These are phyloP conservation scores for Camptophora hylomeconis DNA, from an alignment of 2,329 filamentous ascomycete species.

Conservation along the genomic window DNA sequence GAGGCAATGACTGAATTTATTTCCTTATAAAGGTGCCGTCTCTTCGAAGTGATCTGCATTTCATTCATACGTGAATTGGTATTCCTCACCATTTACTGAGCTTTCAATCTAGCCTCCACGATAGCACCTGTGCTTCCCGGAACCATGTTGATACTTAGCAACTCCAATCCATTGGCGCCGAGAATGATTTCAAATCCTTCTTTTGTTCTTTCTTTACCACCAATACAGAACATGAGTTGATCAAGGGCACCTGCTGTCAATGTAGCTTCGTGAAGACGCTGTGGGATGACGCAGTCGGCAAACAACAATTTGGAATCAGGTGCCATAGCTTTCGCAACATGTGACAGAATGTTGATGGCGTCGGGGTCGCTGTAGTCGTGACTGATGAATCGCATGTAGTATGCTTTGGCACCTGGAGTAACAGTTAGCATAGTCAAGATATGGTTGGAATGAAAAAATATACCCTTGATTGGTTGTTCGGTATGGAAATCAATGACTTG, in stretches of 20 bases:
- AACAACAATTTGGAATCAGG: conserved; percentile 16
- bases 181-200: conserved; percentile 17
- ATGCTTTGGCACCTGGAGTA: conserved; percentile 19
- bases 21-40: no score
- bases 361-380: conserved; percentile 19
- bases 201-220: conserved; percentile 18
- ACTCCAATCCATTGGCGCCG: conserved; percentile 14
- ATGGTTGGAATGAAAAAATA: no score
- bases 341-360: conserved; percentile 16
- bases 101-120: conserved; percentile 17
- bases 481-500: conserved; percentile 14
- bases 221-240: conserved; percentile 18
- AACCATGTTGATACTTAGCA: conserved; percentile 15
- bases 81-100: no score
- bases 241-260: conserved; percentile 18
- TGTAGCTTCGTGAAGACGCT: conserved; percentile 9
- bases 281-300: conserved; percentile 19
- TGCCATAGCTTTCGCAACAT: conserved; percentile 16
- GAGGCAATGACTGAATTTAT: no score
- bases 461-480: conserved; percentile 11
- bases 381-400: conserved; percentile 22
- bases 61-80: no score
- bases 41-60: no score
- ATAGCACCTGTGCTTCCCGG: conserved; percentile 10
- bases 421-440: no score